Conservation (phyloP, 331 rosid species). For the Acacia concinna region DNA sequence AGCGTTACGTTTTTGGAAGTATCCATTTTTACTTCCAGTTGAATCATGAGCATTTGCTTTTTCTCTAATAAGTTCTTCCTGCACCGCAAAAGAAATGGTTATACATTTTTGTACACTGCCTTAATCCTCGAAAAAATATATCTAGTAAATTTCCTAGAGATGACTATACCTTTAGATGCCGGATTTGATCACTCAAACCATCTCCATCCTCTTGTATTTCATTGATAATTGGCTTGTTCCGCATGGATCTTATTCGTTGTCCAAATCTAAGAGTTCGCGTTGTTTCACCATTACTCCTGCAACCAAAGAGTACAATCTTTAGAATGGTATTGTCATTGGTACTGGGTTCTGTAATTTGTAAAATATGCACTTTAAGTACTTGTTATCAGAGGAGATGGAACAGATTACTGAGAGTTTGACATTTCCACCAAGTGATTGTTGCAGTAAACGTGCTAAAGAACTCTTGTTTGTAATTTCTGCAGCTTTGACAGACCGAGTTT, state of each 20-base stretch:
- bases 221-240: conserved; percentile 75
- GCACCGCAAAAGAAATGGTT: conserved; percentile 27
- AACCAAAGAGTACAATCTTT: conserved; percentile 34
- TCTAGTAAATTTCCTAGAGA: conserved; percentile 16
- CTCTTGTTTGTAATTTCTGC: conserved; percentile 47
- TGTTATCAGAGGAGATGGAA: conserved; percentile 64
- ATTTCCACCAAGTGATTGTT: conserved; percentile 78
- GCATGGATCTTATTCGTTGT: conserved; percentile 62
- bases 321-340: background rate
- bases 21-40: conserved; percentile 44
- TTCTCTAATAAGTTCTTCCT: conserved; percentile 90
- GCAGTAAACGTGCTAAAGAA: conserved; percentile 66
- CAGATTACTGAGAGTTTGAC: conserved; percentile 78
- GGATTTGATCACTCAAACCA: conserved; percentile 77
- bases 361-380: conserved; percentile 41
- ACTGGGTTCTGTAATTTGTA: conserved; percentile 4
- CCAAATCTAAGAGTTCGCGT: conserved; percentile 73
- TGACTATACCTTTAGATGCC: conserved; percentile 71
- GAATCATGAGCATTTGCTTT: conserved; percentile 51
- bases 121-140: conserved; percentile 25
- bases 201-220: conserved; percentile 68
- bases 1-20: conserved; percentile 67
- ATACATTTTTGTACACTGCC: conserved; percentile 18
- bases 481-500: conserved; percentile 40
- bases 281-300: conserved; percentile 65